Percentiles rank a stretch among this genome's conserved stretches.
These are phyloP conservation scores for Acanthamoeba castellanii DNA, from an alignment of 208 protist genomes.

Conservation along the genomic window DNA sequence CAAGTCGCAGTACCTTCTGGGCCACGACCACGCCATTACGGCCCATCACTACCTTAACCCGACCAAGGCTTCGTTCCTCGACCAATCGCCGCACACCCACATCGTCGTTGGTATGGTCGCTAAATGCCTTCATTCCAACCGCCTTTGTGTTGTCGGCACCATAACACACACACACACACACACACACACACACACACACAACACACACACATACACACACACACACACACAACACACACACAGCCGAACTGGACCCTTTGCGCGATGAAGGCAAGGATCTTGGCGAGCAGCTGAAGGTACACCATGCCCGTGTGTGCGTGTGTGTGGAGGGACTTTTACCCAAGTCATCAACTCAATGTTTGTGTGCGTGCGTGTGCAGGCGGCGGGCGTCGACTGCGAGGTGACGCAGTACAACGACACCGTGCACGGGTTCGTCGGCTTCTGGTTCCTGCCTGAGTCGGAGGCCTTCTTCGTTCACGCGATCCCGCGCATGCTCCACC, in stretches of 20 bases:
- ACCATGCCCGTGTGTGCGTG: not conserved
- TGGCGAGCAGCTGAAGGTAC: not conserved
- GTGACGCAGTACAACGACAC: conserved; percentile 61
- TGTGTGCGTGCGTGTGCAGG: not conserved
- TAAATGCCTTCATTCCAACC: not conserved
- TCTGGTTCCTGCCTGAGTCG: conserved; percentile 32
- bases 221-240: not conserved
- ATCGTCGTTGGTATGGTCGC: conserved; percentile 9
- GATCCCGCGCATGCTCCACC: not conserved
- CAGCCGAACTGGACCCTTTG: conserved; percentile 54
- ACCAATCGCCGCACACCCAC: conserved; percentile 14
- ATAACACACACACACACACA: not conserved
- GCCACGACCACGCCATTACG: not conserved
- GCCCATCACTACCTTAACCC: conserved; percentile 41
- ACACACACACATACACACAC: not conserved
- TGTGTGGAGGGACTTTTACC: not conserved
- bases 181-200: not conserved
- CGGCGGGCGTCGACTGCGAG: not conserved
- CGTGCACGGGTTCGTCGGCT: conserved; percentile 39
- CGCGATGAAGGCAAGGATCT: conserved; percentile 53
- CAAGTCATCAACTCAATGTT: not conserved
- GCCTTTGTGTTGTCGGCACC: not conserved
- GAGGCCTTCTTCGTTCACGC: conserved; percentile 2
- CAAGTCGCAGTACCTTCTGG: conserved; percentile 19
- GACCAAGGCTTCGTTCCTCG: conserved; percentile 40